Evolutionary conservation across 2,329 filamentous ascomycete species (phyloP).

Genomic region (Colletotrichum theobromicola): DNA sequence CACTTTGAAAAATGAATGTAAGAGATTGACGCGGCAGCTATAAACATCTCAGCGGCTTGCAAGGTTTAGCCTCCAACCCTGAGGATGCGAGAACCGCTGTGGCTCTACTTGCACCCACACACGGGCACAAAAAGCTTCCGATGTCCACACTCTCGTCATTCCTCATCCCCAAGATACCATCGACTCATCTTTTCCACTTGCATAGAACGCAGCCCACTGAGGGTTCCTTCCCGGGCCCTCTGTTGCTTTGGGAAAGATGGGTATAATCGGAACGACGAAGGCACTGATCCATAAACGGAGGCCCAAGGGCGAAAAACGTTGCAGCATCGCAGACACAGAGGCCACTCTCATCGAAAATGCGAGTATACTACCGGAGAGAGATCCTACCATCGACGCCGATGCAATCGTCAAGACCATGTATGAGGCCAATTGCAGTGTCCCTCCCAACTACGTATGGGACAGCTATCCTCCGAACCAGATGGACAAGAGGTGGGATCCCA

Average conservation of each 20-base stretch:
- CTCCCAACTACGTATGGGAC: constrained; percentile 38
- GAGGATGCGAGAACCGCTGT: not conserved
- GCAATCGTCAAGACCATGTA: constrained; percentile 43
- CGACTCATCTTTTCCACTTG: not conserved
- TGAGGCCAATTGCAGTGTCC: constrained; percentile 34
- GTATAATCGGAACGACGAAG: not conserved
- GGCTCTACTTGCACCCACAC: not conserved
- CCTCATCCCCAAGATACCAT: not conserved
- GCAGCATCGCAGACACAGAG: constrained; percentile 21
- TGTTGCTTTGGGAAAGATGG: not conserved
- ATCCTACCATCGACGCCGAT: constrained; percentile 31
- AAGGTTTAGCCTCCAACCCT: not conserved
- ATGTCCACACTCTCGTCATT: not conserved
- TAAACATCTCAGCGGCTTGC: no score
- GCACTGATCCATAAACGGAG: not conserved
- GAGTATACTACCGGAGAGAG: not conserved
- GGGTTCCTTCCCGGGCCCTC: not conserved
- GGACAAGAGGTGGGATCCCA: constrained; percentile 39
- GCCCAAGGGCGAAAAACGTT: not conserved
- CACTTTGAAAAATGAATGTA: no score
- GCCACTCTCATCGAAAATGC: constrained; percentile 5
- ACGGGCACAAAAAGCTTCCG: not conserved
- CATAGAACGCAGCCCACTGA: not conserved
- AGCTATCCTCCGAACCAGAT: constrained; percentile 47
- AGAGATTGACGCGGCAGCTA: no score